A percentile compares a stretch with the other conserved stretches of the same genome.
Evolutionary conservation across 139 green algal genomes (phyloP).

Genomic region (Parachlorella kessleri): DNA sequence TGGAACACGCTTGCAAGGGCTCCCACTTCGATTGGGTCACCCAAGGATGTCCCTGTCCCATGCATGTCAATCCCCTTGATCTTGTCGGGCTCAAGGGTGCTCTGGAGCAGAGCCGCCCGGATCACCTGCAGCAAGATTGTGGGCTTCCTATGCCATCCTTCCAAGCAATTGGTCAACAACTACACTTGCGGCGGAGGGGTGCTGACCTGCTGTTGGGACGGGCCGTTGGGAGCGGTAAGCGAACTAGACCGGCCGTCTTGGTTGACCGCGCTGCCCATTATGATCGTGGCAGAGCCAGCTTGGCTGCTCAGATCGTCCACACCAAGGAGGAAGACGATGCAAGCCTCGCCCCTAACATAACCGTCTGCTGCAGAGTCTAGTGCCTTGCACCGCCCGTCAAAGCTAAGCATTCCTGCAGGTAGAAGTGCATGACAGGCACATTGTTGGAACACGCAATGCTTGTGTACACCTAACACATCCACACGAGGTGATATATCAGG

Average conservation of each 20-base stretch:
- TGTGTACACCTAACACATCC: slow-evolving; percentile 6
- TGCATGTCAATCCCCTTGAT: slow-evolving; percentile 53
- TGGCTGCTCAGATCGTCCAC: neutral
- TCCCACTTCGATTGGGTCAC: slow-evolving; percentile 87
- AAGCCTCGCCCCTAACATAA: slow-evolving; percentile 48
- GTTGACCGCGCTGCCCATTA: slow-evolving; percentile 38
- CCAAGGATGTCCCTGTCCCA: slow-evolving; percentile 73
- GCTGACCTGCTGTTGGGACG: slow-evolving; percentile 54
- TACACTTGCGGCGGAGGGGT: slow-evolving; percentile 49
- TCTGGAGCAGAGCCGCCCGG: neutral
- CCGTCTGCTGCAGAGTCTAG: slow-evolving; percentile 41
- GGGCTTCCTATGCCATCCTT: neutral
- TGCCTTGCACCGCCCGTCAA: slow-evolving; percentile 43
- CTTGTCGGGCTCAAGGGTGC: neutral
- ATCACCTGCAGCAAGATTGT: neutral
- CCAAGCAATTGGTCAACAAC: slow-evolving; percentile 12
- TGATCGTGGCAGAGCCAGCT: neutral
- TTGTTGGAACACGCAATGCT: neutral
- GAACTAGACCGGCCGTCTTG: slow-evolving; percentile 60
- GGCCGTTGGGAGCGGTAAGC: slow-evolving; percentile 58
- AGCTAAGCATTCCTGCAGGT: slow-evolving; percentile 43
- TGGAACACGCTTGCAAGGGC: slow-evolving; percentile 41
- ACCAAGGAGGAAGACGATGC: neutral
- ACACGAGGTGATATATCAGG: neutral
- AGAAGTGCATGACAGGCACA: neutral